Percentiles rank a stretch among this genome's conserved stretches.
These are phyloP conservation scores for Malus fusca DNA, from an alignment of 306 rosid species.

Conservation along the genomic window DNA sequence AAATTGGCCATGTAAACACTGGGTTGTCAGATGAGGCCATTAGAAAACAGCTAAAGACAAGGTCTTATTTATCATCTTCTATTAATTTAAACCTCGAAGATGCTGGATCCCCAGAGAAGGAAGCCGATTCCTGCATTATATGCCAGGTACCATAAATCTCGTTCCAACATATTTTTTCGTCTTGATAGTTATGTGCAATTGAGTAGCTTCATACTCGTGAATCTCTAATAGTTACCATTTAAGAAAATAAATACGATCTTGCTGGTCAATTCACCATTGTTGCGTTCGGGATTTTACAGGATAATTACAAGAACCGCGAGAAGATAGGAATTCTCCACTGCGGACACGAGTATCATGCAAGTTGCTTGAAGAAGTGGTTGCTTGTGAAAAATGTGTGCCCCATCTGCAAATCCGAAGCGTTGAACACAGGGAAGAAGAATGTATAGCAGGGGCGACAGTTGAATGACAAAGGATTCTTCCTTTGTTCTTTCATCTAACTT, in stretches of 20 bases:
- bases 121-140: conserved; percentile 64
- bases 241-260: background rate
- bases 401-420: conserved; percentile 90
- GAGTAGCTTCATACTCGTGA: background rate
- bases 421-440: conserved; percentile 31
- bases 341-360: conserved; percentile 83
- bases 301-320: conserved; percentile 60
- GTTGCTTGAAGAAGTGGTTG: conserved; percentile 81
- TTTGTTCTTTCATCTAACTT: conserved; percentile 22
- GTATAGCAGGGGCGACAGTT: conserved; percentile 17
- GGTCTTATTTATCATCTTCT: conserved; percentile 23
- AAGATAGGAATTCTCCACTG: conserved; percentile 68
- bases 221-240: background rate
- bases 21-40: conserved; percentile 77
- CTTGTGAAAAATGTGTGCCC: conserved; percentile 85
- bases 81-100: conserved; percentile 42
- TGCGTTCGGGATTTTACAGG: conserved; percentile 37
- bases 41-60: conserved; percentile 40
- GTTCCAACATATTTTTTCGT: background rate
- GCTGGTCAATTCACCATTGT: background rate
- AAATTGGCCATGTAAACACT: conserved; percentile 80
- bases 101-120: conserved; percentile 45
- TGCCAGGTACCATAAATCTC: conserved; percentile 62
- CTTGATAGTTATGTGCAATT: background rate
- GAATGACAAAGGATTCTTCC: conserved; percentile 11